These are phyloP conservation scores for Articulospora tetracladia DNA, from an alignment of 495 filamentous ascomycete genomes.

Conservation along the genomic window DNA sequence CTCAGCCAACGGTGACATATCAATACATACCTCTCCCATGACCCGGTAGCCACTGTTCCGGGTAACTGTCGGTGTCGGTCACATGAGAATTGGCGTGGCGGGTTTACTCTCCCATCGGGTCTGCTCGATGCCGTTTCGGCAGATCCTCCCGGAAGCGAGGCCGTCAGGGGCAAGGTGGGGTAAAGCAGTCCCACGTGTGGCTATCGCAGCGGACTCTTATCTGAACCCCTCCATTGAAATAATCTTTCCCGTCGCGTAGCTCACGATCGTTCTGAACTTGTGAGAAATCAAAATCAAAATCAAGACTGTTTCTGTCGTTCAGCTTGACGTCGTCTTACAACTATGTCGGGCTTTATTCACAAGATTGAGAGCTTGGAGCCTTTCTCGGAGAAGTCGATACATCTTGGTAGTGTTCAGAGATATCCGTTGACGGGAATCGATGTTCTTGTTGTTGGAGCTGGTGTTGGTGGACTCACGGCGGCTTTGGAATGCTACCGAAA, in stretches of 20 bases:
- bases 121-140: neutral
- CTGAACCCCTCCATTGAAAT: neutral
- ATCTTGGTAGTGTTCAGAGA: neutral
- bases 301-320: too few relatives aligned
- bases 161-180: neutral
- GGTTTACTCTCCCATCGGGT: neutral
- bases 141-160: neutral
- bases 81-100: too few relatives aligned
- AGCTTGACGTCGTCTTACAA: too few relatives aligned
- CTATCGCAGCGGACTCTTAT: too few relatives aligned
- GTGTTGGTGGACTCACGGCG: conserved; percentile 58
- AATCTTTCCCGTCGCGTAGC: too few relatives aligned
- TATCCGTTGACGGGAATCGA: conserved; percentile 36
- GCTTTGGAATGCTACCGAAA: conserved; percentile 61
- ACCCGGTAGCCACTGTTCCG: too few relatives aligned
- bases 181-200: too few relatives aligned
- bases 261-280: too few relatives aligned
- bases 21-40: too few relatives aligned
- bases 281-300: too few relatives aligned
- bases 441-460: conserved; percentile 56
- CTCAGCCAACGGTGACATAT: too few relatives aligned
- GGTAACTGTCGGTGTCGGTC: too few relatives aligned
- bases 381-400: neutral
- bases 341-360: neutral
- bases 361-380: neutral